A percentile compares a stretch with the other conserved stretches of the same genome.
Conservation (phyloP, 2,329 filamentous ascomycete species). For the Teratosphaeria epicoccoides region DNA sequence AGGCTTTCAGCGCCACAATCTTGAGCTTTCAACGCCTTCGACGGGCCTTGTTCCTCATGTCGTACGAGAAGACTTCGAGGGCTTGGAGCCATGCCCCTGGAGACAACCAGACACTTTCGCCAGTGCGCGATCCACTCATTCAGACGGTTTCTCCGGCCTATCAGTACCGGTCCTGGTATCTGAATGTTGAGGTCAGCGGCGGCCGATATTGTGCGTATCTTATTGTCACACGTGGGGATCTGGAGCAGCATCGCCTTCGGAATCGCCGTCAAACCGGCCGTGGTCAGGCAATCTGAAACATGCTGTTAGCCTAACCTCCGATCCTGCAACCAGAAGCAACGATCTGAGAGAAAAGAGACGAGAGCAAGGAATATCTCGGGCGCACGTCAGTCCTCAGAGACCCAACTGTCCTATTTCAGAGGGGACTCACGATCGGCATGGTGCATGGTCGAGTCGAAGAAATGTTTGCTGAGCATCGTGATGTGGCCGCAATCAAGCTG, state of each 20-base stretch:
- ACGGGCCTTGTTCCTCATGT: conserved; percentile 11
- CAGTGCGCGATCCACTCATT: conserved; percentile 13
- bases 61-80: conserved; percentile 5
- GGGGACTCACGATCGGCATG: conserved; percentile 12
- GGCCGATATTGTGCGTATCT: conserved; percentile 13
- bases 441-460: conserved; percentile 10
- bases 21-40: conserved; percentile 7
- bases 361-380: conserved; percentile 15
- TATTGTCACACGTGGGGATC: conserved; percentile 13
- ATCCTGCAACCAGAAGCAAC: conserved; percentile 10
- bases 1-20: conserved; percentile 11
- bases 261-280: conserved; percentile 3
- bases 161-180: conserved; percentile 16
- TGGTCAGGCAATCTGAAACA: conserved; percentile 9
- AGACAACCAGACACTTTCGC: conserved; percentile 1
- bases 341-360: conserved; percentile 18
- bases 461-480: conserved; percentile 15
- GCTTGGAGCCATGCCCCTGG: conserved; percentile 1
- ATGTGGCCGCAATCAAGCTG: conserved; percentile 16
- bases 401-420: conserved; percentile 8
- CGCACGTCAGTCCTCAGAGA: conserved; percentile 11
- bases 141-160: conserved; percentile 14
- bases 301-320: conserved; percentile 16
- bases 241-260: conserved; percentile 9
- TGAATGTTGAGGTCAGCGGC: conserved; percentile 6